A percentile compares a stretch with the other conserved stretches of the same genome.
Evolutionary conservation across 441 rosid species (phyloP).

Genomic region (Viola pubescens): DNA sequence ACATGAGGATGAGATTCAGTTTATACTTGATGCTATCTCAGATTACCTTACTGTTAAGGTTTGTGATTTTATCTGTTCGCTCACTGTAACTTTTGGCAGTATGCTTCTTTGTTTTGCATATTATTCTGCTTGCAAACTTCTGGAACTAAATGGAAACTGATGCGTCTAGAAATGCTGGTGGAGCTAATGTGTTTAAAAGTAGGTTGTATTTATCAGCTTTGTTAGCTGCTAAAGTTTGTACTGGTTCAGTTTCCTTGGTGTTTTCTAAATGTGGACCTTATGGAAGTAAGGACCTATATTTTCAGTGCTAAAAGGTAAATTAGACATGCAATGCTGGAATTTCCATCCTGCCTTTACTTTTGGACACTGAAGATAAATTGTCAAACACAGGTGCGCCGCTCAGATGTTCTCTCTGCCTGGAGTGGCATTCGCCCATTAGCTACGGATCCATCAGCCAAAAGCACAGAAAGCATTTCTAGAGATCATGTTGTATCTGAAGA

Average conservation of each 20-base stretch:
- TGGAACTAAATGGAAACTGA: neutral
- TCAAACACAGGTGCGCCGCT: conserved; percentile 66
- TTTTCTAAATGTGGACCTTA: neutral
- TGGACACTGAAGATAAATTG: conserved; percentile 16
- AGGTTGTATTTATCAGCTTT: neutral
- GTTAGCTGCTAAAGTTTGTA: neutral
- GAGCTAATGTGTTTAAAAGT: neutral
- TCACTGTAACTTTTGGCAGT: neutral
- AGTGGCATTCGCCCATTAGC: conserved; percentile 98
- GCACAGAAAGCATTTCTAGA: conserved; percentile 87
- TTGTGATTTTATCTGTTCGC: conserved; percentile 2
- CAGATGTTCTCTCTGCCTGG: conserved; percentile 99
- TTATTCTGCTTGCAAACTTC: neutral
- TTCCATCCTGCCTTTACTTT: neutral
- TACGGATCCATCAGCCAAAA: conserved; percentile 73
- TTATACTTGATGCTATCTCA: conserved; percentile 86
- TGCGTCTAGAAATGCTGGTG: no score
- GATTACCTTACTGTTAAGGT: conserved; percentile 88
- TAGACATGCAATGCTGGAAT: neutral
- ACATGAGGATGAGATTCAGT: conserved; percentile 93
- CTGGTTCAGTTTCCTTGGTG: neutral
- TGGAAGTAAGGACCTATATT: neutral
- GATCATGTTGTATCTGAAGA: conserved; percentile 91
- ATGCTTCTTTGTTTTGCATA: neutral
- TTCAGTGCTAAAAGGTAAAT: neutral